phyloP scores from a whole-genome alignment of 768 basidiomycete genomes.

The Kwoniella dendrophila region DNA sequence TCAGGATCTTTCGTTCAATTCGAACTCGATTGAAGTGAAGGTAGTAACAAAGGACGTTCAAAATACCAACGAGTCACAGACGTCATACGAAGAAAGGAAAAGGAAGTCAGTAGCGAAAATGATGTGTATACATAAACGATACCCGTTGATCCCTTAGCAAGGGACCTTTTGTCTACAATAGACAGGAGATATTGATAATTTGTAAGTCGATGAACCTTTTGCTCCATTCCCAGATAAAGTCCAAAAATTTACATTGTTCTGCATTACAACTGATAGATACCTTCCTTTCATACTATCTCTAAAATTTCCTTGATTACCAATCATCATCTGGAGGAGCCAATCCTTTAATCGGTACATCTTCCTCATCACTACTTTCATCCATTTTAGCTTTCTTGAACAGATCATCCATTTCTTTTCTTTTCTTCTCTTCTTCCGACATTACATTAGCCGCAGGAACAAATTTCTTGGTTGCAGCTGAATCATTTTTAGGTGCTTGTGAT shows the following conservation, averaged over 20 bases:
- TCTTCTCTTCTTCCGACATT: constrained; percentile 53
- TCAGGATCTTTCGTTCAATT: too few relatives aligned
- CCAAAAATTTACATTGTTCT: background rate
- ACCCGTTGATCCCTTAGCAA: too few relatives aligned
- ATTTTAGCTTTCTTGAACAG: constrained; percentile 55
- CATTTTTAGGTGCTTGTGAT: constrained; percentile 54
- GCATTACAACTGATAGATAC: background rate
- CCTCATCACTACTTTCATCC: constrained; percentile 51
- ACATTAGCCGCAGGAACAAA: constrained; percentile 42
- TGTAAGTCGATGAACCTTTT: too few relatives aligned
- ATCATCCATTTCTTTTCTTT: constrained; percentile 51
- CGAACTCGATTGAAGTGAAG: too few relatives aligned
- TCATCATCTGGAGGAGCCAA: constrained; percentile 50
- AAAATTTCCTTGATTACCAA: constrained; percentile 31
- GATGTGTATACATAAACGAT: too few relatives aligned
- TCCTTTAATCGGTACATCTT: constrained; percentile 36
- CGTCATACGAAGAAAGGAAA: too few relatives aligned
- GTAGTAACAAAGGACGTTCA: too few relatives aligned
- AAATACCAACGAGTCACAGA: too few relatives aligned
- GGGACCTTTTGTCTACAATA: too few relatives aligned
- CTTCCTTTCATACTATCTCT: background rate
- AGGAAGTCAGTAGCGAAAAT: too few relatives aligned
- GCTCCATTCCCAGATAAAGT: too few relatives aligned
- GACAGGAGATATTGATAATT: too few relatives aligned
- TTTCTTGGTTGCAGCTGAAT: constrained; percentile 37